Base-by-base conservation (phyloP, 805 yeast genomes). In the Aciculoconidium aculeatum region DNA sequence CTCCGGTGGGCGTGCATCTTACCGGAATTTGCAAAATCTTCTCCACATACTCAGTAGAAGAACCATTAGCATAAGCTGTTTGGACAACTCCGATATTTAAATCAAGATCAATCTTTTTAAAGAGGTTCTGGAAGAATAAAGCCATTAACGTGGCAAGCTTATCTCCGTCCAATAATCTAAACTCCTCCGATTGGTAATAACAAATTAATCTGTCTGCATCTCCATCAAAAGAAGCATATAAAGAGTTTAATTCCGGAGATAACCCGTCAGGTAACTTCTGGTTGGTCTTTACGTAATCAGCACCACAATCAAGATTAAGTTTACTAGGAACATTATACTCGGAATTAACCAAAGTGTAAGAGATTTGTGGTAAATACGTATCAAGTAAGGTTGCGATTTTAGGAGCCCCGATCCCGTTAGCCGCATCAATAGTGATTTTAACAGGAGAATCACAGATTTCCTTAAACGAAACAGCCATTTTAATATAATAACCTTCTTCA, bases 61-160 rank as follows among this genome's bases (percentile, higher is more conserved):
- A 74, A 7, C 98, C 98, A 53, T 92, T 92, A 28, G 98, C 98
- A 49, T 92, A 92, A 1, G 98, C 98, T 1, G 98, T 92, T 61
- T 92, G 98, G 17, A 92, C 87, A 4, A 88, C 92, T 6, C 96
- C 98, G 29, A 70, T 44, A n/a, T 56, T 47, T 32, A 69, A 53
- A 5, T 47, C 32, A 34, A 82, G 61, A 27, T 70, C 56, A n/a
- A 58, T 47, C 13, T 77, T 51, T 25, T 79, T 51, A 15, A 61
- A 59, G 10, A 71, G 55, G 31, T 75, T 65, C 36, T 61, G 67
- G 44, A 85, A 73, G 45, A 72, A 78, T 25, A 68, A 63, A 1
- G 96, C 95, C 31, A 85, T 72, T 35, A 92, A 61, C 0, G 95
- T 80, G 2, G 96, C 80, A 37, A 90, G 83, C 56, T 85, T 87